Base-by-base conservation (phyloP, 2,329 filamentous ascomycete species). In the Fusarium subtropicale region DNA sequence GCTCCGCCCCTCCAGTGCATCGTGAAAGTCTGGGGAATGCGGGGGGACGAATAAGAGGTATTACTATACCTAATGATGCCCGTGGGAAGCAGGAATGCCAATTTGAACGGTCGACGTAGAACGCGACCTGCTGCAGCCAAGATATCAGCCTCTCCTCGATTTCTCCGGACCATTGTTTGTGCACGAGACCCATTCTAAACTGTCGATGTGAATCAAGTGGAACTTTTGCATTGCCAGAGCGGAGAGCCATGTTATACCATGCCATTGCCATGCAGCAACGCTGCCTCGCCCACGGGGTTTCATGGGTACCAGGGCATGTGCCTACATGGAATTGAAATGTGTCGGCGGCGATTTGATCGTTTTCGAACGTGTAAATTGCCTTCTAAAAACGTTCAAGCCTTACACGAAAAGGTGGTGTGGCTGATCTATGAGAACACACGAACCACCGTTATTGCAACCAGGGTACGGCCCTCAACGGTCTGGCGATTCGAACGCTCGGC, bases 21-120 rank as follows among this genome's bases (percentile, higher is more conserved):
- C 54, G 56, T 52, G 7, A 52, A 57, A 68, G 62, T 70, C 66
- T 68, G 66, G 67, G 67, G 67, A 69, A 70, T 70, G 67, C 46
- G 66, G 67, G 66, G 67, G 66, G 50, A 54, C 62, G 55, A 57
- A 59, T 57, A 36, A 53, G 59, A 48, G 51, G 28, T 26, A 56
- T 64, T 42, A 20, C 56, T 48, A 30, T 47, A 30, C 28, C 28
- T 30, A 12, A 24, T 26, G 30, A 57, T 67, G 57, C 54, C 64
- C 38, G 42, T 26, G 51, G 31, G 33, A 47, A 26, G 52, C 20
- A 52, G 41, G 28, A 47, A 42, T 60, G 55, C 26, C 34, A 24
- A 41, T 45, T 47, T 50, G 50, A 55, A 65, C 60, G 65, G 65
- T 69, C 60, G 48, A 65, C 56, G 65, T 56, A 64, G 53, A 68